Evolutionary conservation across 1,284 basidiomycete genomes (phyloP), one percentile per base, ranked within the genome.

Genomic region (Cryptococcus sp.): DNA sequence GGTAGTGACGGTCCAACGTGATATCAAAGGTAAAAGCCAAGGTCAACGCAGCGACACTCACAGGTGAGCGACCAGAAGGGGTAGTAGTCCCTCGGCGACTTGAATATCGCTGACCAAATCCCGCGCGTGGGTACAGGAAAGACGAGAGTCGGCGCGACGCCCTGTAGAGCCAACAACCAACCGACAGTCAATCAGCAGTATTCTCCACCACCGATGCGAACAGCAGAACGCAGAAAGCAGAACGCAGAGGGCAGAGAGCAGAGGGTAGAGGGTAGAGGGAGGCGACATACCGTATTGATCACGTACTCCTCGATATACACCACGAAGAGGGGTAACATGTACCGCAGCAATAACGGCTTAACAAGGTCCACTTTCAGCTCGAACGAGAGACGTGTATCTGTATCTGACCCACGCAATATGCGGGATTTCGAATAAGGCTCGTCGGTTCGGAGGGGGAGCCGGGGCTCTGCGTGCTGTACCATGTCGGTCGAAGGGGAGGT

Each of bases 41-140:
- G 27, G 27, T 8, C 50, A 20, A 57, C 42, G 0, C 17, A 44
- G 10, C 5, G 22, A 19, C 16, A 63, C 69, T 40, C 40, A 73
- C 74, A 76, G 1, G 77, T 78, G 35, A 79, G 54, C 10, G 74
- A 73, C 90, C 91, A 93, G 44, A 95, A 84, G 6, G 94, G 93
- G 77, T 98, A 98, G 75, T 95, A 99, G 73, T 99, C 95, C 38
- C 91, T 83, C 35, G 95, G 84, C 1, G 86, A 88, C 67, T 90
- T 86, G 65, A 98, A 91, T 58, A 97, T 86, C 83, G 53, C 91
- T 77, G 47, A 93, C 69, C 69, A 88, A 81, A 72, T 87, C 80
- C 42, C 77, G 0, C n/a, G 80, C 71, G 41, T 84, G 0, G 95
- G 95, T 13, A 96, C 83, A 0, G 91, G 88, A 72, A 96, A 99